These are phyloP conservation scores for Candida broadrunensis DNA, from an alignment of 805 yeast genomes.

Conservation along the genomic window DNA sequence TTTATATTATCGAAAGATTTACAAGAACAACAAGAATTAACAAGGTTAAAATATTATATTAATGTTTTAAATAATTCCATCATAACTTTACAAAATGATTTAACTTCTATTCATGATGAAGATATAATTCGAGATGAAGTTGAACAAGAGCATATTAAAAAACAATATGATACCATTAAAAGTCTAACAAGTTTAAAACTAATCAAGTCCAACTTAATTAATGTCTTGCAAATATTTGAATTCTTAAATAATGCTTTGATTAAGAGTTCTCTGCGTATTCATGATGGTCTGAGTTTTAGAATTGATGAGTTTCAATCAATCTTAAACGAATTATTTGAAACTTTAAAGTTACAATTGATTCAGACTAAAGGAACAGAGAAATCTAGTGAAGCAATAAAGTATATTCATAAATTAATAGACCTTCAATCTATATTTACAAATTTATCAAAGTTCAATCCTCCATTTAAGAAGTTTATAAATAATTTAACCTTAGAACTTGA, in stretches of 20 bases:
- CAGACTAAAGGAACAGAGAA: conserved; percentile 18
- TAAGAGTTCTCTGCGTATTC: conserved; percentile 3
- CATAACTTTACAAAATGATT: conserved; percentile 50
- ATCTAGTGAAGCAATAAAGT: conserved; percentile 33
- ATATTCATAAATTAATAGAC: conserved; percentile 46
- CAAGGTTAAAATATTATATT: conserved; percentile 64
- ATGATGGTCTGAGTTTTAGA: conserved; percentile 2
- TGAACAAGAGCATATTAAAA: conserved; percentile 17
- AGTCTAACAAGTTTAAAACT: conserved; percentile 24
- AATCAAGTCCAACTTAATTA: conserved; percentile 43
- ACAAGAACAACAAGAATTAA: conserved; percentile 28
- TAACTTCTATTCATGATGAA: conserved; percentile 21
- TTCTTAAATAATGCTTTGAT: conserved; percentile 19
- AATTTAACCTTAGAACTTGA: conserved; percentile 11
- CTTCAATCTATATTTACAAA: conserved; percentile 54
- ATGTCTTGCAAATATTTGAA: conserved; percentile 47
- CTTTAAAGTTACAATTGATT: conserved; percentile 42
- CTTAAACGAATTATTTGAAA: conserved; percentile 41
- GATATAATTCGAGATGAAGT: conserved; percentile 8
- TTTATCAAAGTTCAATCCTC: conserved; percentile 47
- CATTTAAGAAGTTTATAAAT: conserved; percentile 47
- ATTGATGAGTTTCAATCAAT: conserved; percentile 29
- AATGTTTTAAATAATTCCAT: conserved; percentile 60
- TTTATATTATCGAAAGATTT: conserved; percentile 4
- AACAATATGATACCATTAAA: conserved; percentile 32